Evolutionary conservation across 331 rosid species (phyloP).

Genomic region (Cucumis variabilis): DNA sequence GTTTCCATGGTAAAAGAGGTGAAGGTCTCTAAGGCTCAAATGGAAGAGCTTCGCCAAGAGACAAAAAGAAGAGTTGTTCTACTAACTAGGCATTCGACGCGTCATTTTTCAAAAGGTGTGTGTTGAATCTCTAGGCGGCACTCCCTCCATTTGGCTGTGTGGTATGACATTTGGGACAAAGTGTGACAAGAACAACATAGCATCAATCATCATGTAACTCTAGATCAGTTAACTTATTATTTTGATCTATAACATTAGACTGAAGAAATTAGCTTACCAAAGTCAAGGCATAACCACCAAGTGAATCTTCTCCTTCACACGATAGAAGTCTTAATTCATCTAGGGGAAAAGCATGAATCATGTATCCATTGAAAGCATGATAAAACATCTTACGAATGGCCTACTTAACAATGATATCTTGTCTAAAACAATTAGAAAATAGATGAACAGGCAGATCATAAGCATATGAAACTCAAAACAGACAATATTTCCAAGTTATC

Average conservation of each 20-base stretch:
- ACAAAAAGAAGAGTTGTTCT: too few species aligned
- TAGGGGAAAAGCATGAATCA: conserved; percentile 90
- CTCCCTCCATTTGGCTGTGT: too few species aligned
- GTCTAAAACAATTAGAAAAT: neutral
- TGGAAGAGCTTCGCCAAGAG: too few species aligned
- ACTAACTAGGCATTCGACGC: too few species aligned
- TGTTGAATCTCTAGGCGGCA: too few species aligned
- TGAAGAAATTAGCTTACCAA: conserved; percentile 54
- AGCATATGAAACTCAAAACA: neutral
- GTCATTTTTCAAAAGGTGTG: too few species aligned
- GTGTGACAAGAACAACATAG: neutral
- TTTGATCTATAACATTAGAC: neutral
- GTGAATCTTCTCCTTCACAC: conserved; percentile 87
- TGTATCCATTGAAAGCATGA: conserved; percentile 95
- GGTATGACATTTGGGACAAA: too few species aligned
- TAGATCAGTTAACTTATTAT: neutral
- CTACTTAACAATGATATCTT: conserved; percentile 33
- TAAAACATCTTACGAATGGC: conserved; percentile 83
- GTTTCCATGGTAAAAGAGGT: too few species aligned
- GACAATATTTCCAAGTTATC: neutral
- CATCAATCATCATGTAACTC: neutral
- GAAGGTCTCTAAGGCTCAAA: too few species aligned
- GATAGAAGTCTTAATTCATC: conserved; percentile 88
- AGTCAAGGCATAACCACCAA: conserved; percentile 96
- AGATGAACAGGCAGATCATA: neutral